Conservation (phyloP, 2,329 filamentous ascomycete genomes). For the Colletotrichum neosansevieriae region DNA sequence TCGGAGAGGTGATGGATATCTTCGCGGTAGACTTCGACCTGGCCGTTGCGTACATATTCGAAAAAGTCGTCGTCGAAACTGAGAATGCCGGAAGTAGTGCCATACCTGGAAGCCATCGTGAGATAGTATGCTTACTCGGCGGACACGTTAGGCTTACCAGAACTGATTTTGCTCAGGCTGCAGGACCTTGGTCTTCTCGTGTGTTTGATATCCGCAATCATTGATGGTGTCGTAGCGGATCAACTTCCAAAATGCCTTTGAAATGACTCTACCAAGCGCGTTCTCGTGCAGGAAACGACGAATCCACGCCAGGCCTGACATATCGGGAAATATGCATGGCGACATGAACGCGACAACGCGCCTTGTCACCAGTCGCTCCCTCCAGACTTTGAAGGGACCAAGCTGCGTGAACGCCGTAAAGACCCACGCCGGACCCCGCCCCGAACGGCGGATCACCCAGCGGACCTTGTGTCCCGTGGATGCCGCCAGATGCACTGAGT, state of each 20-base stretch:
- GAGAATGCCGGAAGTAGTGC: conserved; percentile 67
- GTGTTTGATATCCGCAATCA: conserved; percentile 51
- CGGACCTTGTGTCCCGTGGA: conserved; percentile 65
- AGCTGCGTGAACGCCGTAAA: conserved; percentile 58
- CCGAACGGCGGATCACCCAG: conserved; percentile 69
- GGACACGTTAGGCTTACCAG: conserved; percentile 45
- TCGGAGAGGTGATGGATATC: conserved; percentile 63
- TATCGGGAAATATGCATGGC: conserved; percentile 43
- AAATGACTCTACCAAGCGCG: conserved; percentile 46
- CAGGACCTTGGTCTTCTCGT: conserved; percentile 50
- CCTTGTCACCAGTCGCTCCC: conserved; percentile 62
- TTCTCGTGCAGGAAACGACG: conserved; percentile 43
- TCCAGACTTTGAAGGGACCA: conserved; percentile 61
- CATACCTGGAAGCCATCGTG: conserved; percentile 57
- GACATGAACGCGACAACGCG: conserved; percentile 60
- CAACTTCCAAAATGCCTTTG: conserved; percentile 64
- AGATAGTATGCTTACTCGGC: background rate
- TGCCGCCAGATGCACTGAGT: conserved; percentile 70
- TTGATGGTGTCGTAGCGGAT: conserved; percentile 47
- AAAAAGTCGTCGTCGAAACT: conserved; percentile 71
- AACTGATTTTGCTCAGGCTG: conserved; percentile 60
- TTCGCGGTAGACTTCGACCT: conserved; percentile 66
- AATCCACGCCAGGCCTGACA: conserved; percentile 44
- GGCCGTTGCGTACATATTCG: conserved; percentile 64
- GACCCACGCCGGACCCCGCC: conserved; percentile 68